Evolutionary conservation across 176 grass and related monocot species (phyloP).

Genomic region (Thinopyrum elongatum): DNA sequence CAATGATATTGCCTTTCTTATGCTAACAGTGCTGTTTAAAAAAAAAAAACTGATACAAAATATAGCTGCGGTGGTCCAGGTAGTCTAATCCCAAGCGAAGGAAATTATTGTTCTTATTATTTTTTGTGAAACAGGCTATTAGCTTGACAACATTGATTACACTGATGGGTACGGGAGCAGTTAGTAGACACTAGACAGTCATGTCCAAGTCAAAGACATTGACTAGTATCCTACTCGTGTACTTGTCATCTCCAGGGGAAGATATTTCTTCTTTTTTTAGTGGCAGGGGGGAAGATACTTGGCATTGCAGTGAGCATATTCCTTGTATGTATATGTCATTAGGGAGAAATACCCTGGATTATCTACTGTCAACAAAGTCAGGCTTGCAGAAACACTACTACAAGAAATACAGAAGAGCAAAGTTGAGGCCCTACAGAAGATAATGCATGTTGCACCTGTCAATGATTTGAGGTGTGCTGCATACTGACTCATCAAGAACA

Average conservation of each 20-base stretch:
- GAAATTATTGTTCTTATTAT: not conserved
- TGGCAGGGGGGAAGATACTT: conserved; percentile 3
- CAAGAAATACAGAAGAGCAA: not conserved
- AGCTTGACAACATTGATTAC: conserved; percentile 1
- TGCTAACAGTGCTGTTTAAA: not conserved
- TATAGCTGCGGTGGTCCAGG: not conserved
- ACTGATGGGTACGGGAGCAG: not conserved
- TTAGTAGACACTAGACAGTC: conserved; percentile 2
- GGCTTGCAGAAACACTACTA: not conserved
- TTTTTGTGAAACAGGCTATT: not conserved
- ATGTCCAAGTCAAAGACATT: not conserved
- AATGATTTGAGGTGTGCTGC: not conserved
- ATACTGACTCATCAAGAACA: conserved; percentile 8
- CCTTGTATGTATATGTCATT: not conserved
- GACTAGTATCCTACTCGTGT: conserved; percentile 5
- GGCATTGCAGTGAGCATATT: not conserved
- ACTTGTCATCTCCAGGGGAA: not conserved
- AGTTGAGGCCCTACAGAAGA: not conserved
- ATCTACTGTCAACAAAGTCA: not conserved
- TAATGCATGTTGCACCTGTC: not conserved
- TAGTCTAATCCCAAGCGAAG: not conserved
- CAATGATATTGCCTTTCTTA: not conserved
- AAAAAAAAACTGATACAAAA: not conserved
- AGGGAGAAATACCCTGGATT: not conserved
- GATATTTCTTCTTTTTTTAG: not conserved